These are phyloP conservation scores for Teunomyces panamensis DNA, from an alignment of 805 yeast species.

Conservation along the genomic window DNA sequence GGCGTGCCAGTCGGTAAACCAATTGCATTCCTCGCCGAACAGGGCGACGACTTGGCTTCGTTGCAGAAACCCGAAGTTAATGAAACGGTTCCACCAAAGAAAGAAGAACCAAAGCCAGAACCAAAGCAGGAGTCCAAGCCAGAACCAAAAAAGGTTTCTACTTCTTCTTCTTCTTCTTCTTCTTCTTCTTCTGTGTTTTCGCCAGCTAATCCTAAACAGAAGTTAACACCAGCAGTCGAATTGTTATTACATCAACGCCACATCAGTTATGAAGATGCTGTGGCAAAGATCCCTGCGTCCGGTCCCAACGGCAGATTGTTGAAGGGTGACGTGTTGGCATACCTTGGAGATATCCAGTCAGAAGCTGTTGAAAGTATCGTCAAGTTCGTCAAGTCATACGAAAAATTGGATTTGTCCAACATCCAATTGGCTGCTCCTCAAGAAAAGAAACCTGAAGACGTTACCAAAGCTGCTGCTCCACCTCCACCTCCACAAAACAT, in stretches of 20 bases:
- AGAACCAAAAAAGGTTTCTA: slow-evolving; percentile 5
- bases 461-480: slow-evolving; percentile 9
- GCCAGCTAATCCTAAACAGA: slow-evolving; percentile 64
- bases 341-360: slow-evolving; percentile 66
- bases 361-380: slow-evolving; percentile 54
- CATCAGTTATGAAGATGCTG: slow-evolving; percentile 69
- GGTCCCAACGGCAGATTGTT: slow-evolving; percentile 88
- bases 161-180: not conserved
- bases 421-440: slow-evolving; percentile 46
- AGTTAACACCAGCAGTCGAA: slow-evolving; percentile 76
- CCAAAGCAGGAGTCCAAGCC: slow-evolving; percentile 2
- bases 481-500: slow-evolving; percentile 30
- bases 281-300: slow-evolving; percentile 69
- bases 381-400: slow-evolving; percentile 51
- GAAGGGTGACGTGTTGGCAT: slow-evolving; percentile 89
- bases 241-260: slow-evolving; percentile 57
- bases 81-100: slow-evolving; percentile 11
- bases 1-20: slow-evolving; percentile 84
- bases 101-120: slow-evolving; percentile 6
- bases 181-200: slow-evolving; percentile 12
- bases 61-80: slow-evolving; percentile 56
- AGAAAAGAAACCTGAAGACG: slow-evolving; percentile 13
- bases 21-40: slow-evolving; percentile 86
- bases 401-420: slow-evolving; percentile 70
- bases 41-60: slow-evolving; percentile 72